phyloP scores from a whole-genome alignment of 768 basidiomycete genomes.

The Aureoboletus auriporus region DNA sequence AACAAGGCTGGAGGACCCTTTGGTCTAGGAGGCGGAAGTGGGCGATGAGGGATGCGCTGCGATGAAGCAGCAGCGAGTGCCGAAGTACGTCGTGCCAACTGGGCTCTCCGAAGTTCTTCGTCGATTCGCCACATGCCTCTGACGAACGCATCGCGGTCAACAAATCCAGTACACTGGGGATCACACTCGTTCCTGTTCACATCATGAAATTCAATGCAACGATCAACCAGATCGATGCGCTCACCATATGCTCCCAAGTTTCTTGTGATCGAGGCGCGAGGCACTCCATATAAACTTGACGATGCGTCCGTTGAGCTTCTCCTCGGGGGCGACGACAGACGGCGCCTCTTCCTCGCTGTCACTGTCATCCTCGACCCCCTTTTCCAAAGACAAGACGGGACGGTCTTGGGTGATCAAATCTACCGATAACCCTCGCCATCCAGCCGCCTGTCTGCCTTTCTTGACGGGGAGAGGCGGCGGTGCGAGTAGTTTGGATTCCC shows the following conservation, averaged over 20 bases:
- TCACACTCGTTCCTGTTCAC: constrained; percentile 68
- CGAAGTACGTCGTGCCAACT: constrained; percentile 33
- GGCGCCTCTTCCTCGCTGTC: constrained; percentile 22
- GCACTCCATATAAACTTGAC: constrained; percentile 61
- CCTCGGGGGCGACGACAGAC: constrained; percentile 34
- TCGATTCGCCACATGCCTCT: constrained; percentile 86
- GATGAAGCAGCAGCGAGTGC: constrained; percentile 32
- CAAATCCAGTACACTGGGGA: constrained; percentile 45
- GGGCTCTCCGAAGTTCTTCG: constrained; percentile 69
- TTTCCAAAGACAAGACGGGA: constrained; percentile 7
- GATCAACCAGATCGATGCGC: constrained; percentile 13
- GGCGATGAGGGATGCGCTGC: constrained; percentile 32
- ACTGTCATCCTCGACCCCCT: constrained; percentile 11
- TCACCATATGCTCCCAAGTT: constrained; percentile 66
- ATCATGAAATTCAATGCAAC: not conserved
- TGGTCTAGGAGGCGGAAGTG: constrained; percentile 19
- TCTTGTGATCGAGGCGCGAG: constrained; percentile 50
- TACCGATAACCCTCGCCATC: constrained; percentile 72
- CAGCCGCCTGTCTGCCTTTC: constrained; percentile 54
- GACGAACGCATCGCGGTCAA: constrained; percentile 64
- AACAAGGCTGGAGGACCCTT: constrained; percentile 9
- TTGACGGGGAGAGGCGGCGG: constrained; percentile 37
- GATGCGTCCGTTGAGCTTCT: constrained; percentile 51
- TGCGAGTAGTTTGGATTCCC: constrained; percentile 25
- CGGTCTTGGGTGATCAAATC: constrained; percentile 54